Evolutionary conservation across 2,329 filamentous ascomycete genomes (phyloP), one percentile per base, ranked within the genome.

Genomic region (Cladosporium sp.): DNA sequence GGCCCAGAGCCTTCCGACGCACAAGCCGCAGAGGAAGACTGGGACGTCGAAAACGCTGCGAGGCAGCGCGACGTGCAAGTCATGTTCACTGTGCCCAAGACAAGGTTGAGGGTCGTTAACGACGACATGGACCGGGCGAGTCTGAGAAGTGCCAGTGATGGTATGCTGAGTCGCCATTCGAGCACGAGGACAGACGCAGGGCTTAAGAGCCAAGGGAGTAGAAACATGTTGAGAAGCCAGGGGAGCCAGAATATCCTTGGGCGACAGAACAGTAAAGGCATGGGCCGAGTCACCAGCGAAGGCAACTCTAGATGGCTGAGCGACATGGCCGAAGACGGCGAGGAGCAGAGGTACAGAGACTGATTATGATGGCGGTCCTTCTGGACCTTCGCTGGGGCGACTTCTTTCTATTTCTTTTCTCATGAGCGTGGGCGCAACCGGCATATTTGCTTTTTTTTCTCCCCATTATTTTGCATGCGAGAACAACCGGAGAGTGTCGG

Each of bases 1-100:
- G 76, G 76, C 50, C 71, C 75, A 31, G 16, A 46, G 21, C 66
- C 67, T 0, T 65, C 66, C 44, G 72, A 69, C 75, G 77, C 63
- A 23, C 67, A 65, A 12, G 62, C 70, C 52, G 73, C 71, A 2
- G 80, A 82, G 61, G 78, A 78, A 8, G 82, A 84, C 56, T 84
- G 82, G 82, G 81, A 84, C 62, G 80, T 84, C 1, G 82, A 84
- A 69, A 77, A 78, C 14, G 82, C 81, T 5, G 81, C 79, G 1
- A 77, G 79, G 60, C 75, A 78, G 26, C 71, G 82, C 5, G 80
- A 83, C 5, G 81, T 84, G n/a, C 82, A 82, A 64, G 79, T 85
- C 74, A 95, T 96, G 86, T 98, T 97, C 78, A 97, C 94, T 0
- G 92, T 97, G 67, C 94, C 95, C 2, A 92, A 90, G 76, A 90